These are phyloP conservation scores for Cryptococcus floricola DNA, from an alignment of 1,284 basidiomycete genomes.

Conservation along the genomic window DNA sequence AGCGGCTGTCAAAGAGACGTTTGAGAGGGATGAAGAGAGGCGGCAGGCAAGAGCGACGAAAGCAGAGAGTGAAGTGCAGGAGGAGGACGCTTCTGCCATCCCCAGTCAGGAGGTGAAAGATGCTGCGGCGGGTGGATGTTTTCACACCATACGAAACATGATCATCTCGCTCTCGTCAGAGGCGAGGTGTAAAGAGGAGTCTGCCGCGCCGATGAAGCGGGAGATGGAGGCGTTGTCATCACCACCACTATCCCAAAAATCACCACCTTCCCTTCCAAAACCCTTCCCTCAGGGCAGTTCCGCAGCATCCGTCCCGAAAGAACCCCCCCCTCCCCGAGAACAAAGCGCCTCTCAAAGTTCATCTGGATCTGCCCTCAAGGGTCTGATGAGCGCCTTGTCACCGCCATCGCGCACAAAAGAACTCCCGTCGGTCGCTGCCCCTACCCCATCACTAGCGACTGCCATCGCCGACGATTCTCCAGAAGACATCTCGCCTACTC, in stretches of 20 bases:
- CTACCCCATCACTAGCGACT: constrained; percentile 5
- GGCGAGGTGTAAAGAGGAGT: constrained; percentile 30
- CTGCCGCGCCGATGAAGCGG: background rate
- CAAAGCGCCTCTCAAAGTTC: constrained; percentile 2
- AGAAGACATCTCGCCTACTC: background rate
- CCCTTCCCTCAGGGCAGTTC: background rate
- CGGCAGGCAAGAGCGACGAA: constrained; percentile 23
- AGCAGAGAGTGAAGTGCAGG: constrained; percentile 23
- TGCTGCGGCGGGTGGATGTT: constrained; percentile 34
- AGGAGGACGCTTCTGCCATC: constrained; percentile 31
- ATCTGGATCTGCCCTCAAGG: constrained; percentile 23
- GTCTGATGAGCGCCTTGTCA: constrained; percentile 35
- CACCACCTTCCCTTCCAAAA: too few relatives aligned
- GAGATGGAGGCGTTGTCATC: background rate
- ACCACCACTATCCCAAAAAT: background rate
- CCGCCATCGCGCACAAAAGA: constrained; percentile 27
- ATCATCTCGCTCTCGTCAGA: constrained; percentile 43
- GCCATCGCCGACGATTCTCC: constrained; percentile 8
- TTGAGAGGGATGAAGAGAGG: constrained; percentile 43
- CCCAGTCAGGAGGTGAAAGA: constrained; percentile 29
- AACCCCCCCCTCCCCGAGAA: background rate
- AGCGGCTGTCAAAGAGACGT: constrained; percentile 48
- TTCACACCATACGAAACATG: constrained; percentile 42
- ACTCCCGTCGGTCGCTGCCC: constrained; percentile 7
- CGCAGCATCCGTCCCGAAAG: background rate